Base-by-base conservation (phyloP, 495 filamentous ascomycete species). In the Immersiella caudata region DNA sequence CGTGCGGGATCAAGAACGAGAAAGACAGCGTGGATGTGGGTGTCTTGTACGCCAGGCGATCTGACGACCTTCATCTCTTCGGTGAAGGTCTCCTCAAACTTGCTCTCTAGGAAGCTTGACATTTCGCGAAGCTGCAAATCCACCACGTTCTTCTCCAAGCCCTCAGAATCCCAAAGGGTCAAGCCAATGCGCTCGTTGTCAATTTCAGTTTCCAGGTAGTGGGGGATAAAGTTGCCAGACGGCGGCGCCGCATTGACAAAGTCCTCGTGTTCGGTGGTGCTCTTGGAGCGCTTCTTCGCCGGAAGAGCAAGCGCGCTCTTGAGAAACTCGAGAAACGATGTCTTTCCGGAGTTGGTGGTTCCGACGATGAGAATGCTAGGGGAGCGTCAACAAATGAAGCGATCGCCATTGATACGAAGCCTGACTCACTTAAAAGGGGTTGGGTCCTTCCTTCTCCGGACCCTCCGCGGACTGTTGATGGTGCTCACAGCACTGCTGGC, bases 31-130 rank as follows among this genome's bases (percentile, higher is more conserved):
- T 99, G 95, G 71, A 99, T 95, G 77, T 99, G 95, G 54, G 94
- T 97, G 83, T 99, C 95, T 71, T 91, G 91, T 72, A 91, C 91
- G 67, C 94, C 95, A 21, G 95, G 93, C 61, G 94, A 92, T 70
- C 95, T 90, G 58, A 97, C 82, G 40, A 99, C 94, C 82, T 97
- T 97, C 85, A 96, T 97, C 84, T 99, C 95, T 80, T 99, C 95
- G 36, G 88, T 89, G 76, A 98, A 94, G 0, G 95, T 98, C 74
- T 99, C 96, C 76, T 98, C 94, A 68, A 99, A 99, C 77, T 98
- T 99, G 78, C 90, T 94, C 81, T 99, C 95, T 62, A 99, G 81
- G 82, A 99, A 99, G 14, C 89, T 86, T 26, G 91, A 89, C 78
- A 97, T 93, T 68, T 94, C 92, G 61, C 94, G 90, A 66, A 99